Base-by-base conservation (phyloP, 1,284 basidiomycete genomes). In the Tilletia horrida region DNA sequence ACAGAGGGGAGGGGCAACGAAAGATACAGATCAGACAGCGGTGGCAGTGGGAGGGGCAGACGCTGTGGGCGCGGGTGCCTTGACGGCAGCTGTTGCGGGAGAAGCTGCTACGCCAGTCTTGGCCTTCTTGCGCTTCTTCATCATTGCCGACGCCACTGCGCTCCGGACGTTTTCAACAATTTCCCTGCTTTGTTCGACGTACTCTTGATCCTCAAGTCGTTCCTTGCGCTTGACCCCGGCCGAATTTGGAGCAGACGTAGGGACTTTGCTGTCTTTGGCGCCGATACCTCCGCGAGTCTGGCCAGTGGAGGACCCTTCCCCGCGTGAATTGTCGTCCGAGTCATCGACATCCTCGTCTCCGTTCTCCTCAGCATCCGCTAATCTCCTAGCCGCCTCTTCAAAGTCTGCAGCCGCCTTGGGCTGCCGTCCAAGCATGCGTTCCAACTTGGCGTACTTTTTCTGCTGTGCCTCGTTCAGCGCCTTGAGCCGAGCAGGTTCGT, bases 131-230 rank as follows among this genome's bases (percentile, higher is more conserved):
- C 72, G 73, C 44, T 69, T 68, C 62, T 74, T 74, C 25, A 63
- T 61, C 73, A 75, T 75, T n/a, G 73, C 92, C 59, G 87, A 86
- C 62, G 89, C 86, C 3, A 98, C 95, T 0, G 95, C 95, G 71
- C 85, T 92, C 84, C 92, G 91, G 27, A 97, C 95, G 73, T 87
- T 89, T 72, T 96, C 93, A 11, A 93, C 92, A 57, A 97, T 88
- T 79, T 97, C 93, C 78, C 88, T 85, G 78, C 90, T 94, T 84
- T 97, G 90, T 78, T 97, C 93, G 44, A 98, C 82, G 78, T 91
- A 97, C 82, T 95, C 89, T 13, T 88, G 89, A 80, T 98, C 95
- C 63, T 97, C 93, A 66, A 97, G 88, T 48, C 92, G 88, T 29
- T 78, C 78, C 68, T 79, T 79, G 74, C 91, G 89, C 82, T 95